Percentiles rank a stretch among this genome's conserved stretches.
Evolutionary conservation across 2,329 filamentous ascomycete species (phyloP).

Genomic region (Fusarium siculi): DNA sequence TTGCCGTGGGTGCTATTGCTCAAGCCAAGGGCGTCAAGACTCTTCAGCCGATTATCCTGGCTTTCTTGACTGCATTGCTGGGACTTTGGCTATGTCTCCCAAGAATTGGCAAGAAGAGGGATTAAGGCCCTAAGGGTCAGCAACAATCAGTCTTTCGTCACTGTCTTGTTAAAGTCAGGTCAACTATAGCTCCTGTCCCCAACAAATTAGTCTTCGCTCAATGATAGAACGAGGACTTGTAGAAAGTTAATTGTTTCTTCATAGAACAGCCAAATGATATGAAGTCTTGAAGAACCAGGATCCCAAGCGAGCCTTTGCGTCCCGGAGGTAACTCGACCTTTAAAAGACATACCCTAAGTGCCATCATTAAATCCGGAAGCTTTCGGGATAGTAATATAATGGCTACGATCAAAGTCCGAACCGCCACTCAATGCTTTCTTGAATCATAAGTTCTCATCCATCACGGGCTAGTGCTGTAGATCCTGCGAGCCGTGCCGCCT

Average conservation of each 20-base stretch:
- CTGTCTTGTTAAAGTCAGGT: not conserved
- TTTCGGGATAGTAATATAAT: not conserved
- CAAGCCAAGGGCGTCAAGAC: constrained; percentile 64
- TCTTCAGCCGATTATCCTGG: constrained; percentile 67
- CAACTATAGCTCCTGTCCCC: not conserved
- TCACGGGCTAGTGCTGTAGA: not conserved
- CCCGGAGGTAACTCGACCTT: not conserved
- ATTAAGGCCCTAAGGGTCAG: constrained; percentile 35
- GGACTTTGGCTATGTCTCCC: constrained; percentile 60
- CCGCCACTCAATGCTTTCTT: not conserved
- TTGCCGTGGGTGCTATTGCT: constrained; percentile 75
- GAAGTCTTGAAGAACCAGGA: not conserved
- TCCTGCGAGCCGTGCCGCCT: not conserved
- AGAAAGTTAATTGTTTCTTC: no score
- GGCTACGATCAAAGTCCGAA: not conserved
- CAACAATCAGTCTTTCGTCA: no score
- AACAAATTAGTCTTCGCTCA: no score
- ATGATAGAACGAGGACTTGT: not conserved
- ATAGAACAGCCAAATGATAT: not conserved
- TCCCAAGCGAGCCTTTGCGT: not conserved
- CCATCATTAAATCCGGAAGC: not conserved
- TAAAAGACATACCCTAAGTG: not conserved
- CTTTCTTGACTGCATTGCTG: constrained; percentile 57
- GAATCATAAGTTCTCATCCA: not conserved
- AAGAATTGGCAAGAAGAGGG: constrained; percentile 53